Evolutionary conservation across 768 basidiomycete genomes (phyloP), one percentile per base, ranked within the genome.

Genomic region (Pleurotus tuoliensis): DNA sequence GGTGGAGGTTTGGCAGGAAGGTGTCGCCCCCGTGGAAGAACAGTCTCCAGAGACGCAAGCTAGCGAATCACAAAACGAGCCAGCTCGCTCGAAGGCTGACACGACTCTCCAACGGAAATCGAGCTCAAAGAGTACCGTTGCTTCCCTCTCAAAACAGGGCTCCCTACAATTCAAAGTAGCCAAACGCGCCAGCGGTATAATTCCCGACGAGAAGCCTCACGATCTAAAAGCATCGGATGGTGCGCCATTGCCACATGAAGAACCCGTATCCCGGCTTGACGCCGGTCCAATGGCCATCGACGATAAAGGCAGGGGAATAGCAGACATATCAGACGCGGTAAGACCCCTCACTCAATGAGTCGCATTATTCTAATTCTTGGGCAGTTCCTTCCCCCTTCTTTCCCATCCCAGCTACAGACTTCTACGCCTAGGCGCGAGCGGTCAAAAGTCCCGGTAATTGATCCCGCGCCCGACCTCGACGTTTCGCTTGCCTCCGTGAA

Each of bases 321-420:
- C 44, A 53, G 67, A 71, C 18, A 51, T 73, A 13, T 65, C 67
- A 30, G 71, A 71, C 61, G 56, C 58, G 9, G 72, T 70, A 50
- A 34, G 63, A 59, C 43, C 24, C n/a, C 8, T 47, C 58, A 1
- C n/a, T 46, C 37, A 37, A 30, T 20, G 16, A 27, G 40, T 22
- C 37, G 50, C 55, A 62, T 51, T 30, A 47, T 50, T 59, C 20
- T 48, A 45, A 25, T 48, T 40, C 24, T 25, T 43, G 59, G 76
- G 81, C 68, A 71, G n/a, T 81, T 76, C 57, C 66, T 80, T 16
- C 82, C 82, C 1, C 82, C 82, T 3, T 84, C 83, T 5, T 84
- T 84, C 61, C 78, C 80, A 27, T 71, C 76, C 9, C 70, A 82
- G 56, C 64, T 85, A 18, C 63, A 69, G 30, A 83, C 81, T 24